Base-by-base conservation (phyloP, 164 flowering plant species). In the Aristolochia contorta region DNA sequence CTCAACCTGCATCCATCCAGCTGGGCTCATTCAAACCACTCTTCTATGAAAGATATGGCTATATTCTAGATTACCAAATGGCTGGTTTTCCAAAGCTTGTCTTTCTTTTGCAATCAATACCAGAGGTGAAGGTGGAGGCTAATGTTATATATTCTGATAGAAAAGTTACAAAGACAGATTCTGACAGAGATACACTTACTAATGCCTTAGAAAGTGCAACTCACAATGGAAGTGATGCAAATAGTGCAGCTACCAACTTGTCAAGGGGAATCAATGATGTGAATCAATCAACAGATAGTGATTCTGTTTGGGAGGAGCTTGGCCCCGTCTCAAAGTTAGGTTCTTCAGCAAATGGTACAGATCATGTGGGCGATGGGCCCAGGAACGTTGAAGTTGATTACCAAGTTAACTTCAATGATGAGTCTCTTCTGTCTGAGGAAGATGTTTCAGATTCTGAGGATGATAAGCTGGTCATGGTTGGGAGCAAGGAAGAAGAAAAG, bases 241-340 rank as follows among this genome's bases (percentile, higher is more conserved):
- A 73, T 56, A 23, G 59, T 54, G 73, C 70, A 61, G 56, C 60
- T 37, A 69, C 79, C 54, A 74, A 72, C 21, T 16, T 64, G 2
- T 49, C 71, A 45, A 63, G 56, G 56, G 81, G 71, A 57, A 78
- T 64, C 55, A 68, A 76, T 57, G 75, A 74, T 60, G 16, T 6
- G 53, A 85, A 78, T 16, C 6, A 20, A 21, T 2, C 43, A 12
- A 19, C 19, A 13, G 63, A 19, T 22, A 57, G 43, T 30, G 58
- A 65, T 52, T 81, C 78, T 56, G 43, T 49, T 22, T 90, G 82
- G 85, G 90, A 81, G 21, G 97, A 85, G 68, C 85, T 85, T 48
- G 95, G 95, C 8, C 95, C 92, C 51, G 65, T 85, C 61, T 57
- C 74, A 6, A 43, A 30, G 33, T 12, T 65, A 10, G 65, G 50